Conservation (phyloP, 2,329 filamentous ascomycete species). For the Trichoderma endophyticum region DNA sequence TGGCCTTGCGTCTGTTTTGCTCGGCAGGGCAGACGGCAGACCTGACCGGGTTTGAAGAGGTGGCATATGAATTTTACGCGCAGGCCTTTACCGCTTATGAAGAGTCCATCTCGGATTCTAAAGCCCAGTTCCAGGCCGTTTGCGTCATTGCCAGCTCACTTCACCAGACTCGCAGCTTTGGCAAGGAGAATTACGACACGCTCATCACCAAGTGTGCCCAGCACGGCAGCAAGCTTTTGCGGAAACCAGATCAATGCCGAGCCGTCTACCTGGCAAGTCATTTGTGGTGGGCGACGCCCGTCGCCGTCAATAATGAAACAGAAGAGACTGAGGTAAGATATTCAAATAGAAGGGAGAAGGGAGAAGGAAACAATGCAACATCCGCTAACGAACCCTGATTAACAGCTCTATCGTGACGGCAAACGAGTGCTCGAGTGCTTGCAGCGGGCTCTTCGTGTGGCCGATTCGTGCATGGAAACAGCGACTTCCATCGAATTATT, state of each 20-base stretch:
- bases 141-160: slow-evolving; percentile 88
- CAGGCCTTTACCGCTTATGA: slow-evolving; percentile 98
- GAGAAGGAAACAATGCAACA: neutral
- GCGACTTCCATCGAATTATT: slow-evolving; percentile 96
- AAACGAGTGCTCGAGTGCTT: slow-evolving; percentile 96
- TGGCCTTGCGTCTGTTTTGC: slow-evolving; percentile 85
- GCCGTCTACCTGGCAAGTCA: slow-evolving; percentile 96
- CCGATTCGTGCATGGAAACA: slow-evolving; percentile 98
- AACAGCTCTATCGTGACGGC: slow-evolving; percentile 88
- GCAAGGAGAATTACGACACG: slow-evolving; percentile 97
- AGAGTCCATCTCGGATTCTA: slow-evolving; percentile 90
- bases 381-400: slow-evolving; percentile 24
- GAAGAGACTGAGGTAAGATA: slow-evolving; percentile 70
- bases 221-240: slow-evolving; percentile 92
- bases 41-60: slow-evolving; percentile 87
- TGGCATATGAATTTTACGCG: slow-evolving; percentile 96
- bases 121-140: slow-evolving; percentile 96
- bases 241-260: slow-evolving; percentile 96
- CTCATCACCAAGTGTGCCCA: slow-evolving; percentile 96
- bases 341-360: neutral
- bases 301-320: slow-evolving; percentile 70
- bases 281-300: slow-evolving; percentile 95
- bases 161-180: slow-evolving; percentile 85
- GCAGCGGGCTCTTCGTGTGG: slow-evolving; percentile 90
- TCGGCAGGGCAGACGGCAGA: slow-evolving; percentile 91